Evolutionary conservation across 768 basidiomycete species (phyloP).

Genomic region (Calocybe gangraenosa): DNA sequence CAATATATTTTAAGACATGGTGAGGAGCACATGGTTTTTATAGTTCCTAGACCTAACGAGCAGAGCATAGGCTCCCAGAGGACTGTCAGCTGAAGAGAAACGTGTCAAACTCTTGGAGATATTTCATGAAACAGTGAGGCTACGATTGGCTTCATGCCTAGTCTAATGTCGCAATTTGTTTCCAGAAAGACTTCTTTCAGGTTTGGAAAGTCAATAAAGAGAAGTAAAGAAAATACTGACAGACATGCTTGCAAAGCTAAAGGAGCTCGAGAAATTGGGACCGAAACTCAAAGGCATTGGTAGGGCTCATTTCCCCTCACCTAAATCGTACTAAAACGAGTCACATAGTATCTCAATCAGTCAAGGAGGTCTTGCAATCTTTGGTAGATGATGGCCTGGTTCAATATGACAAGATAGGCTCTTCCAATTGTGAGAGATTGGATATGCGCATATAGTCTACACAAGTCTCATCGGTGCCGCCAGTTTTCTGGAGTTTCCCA

Average conservation of each 20-base stretch:
- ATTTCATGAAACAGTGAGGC: slow-evolving; percentile 81
- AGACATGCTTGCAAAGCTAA: slow-evolving; percentile 46
- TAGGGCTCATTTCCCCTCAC: slow-evolving; percentile 23
- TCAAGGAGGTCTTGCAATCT: slow-evolving; percentile 88
- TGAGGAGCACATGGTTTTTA: too few species aligned
- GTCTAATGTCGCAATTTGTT: background rate
- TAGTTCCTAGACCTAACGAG: too few species aligned
- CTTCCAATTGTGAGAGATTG: slow-evolving; percentile 75
- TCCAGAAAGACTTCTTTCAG: slow-evolving; percentile 81
- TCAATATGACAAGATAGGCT: slow-evolving; percentile 88
- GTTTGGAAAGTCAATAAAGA: slow-evolving; percentile 22
- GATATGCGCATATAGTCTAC: slow-evolving; percentile 17
- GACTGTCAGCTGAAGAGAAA: slow-evolving; percentile 88
- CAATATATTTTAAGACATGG: too few species aligned
- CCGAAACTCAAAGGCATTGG: slow-evolving; percentile 91
- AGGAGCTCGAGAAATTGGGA: slow-evolving; percentile 88
- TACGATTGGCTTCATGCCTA: background rate
- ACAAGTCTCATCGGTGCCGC: slow-evolving; percentile 1
- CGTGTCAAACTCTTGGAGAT: slow-evolving; percentile 85
- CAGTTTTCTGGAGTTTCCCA: slow-evolving; percentile 96
- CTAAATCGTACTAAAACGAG: background rate
- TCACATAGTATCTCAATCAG: slow-evolving; percentile 72
- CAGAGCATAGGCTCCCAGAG: slow-evolving; percentile 56
- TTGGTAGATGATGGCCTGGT: slow-evolving; percentile 86
- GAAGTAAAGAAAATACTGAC: background rate